These are phyloP conservation scores for Debaryomyces hansenii DNA, from an alignment of 805 yeast species.

Conservation along the genomic window DNA sequence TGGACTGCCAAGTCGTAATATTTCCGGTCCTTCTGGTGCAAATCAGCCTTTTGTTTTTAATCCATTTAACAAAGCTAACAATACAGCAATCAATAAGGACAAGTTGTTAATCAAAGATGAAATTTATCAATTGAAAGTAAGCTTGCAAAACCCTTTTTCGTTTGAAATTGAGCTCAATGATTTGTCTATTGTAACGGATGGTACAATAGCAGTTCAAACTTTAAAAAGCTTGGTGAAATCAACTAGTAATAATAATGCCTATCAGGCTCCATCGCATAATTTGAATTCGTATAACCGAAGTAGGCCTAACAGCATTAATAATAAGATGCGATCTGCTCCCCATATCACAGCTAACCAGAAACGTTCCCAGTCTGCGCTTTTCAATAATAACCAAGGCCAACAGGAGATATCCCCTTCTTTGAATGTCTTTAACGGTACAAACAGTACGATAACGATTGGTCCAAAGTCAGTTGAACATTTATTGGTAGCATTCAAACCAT, in stretches of 20 bases:
- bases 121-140: slow-evolving; percentile 53
- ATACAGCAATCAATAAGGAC: slow-evolving; percentile 50
- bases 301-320: neutral
- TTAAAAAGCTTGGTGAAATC: slow-evolving; percentile 13
- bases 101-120: slow-evolving; percentile 45
- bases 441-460: slow-evolving; percentile 19
- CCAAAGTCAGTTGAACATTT: slow-evolving; percentile 34
- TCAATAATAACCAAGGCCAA: neutral
- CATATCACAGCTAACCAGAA: neutral
- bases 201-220: slow-evolving; percentile 28
- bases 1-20: slow-evolving; percentile 5
- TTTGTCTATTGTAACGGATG: slow-evolving; percentile 39
- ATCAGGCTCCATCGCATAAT: slow-evolving; percentile 1
- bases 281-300: neutral
- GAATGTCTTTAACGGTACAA: neutral
- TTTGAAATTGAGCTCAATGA: slow-evolving; percentile 66
- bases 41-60: slow-evolving; percentile 43
- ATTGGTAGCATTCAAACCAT: slow-evolving; percentile 48
- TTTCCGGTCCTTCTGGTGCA: slow-evolving; percentile 11
- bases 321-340: neutral
- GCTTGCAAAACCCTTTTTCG: slow-evolving; percentile 76
- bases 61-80: slow-evolving; percentile 40
- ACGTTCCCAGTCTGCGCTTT: neutral
- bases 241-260: slow-evolving; percentile 18
- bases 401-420: neutral